Percentiles rank a stretch among this genome's conserved stretches.
Conservation (phyloP, 2,329 filamentous ascomycete genomes). For the Bipolaris cookei region DNA sequence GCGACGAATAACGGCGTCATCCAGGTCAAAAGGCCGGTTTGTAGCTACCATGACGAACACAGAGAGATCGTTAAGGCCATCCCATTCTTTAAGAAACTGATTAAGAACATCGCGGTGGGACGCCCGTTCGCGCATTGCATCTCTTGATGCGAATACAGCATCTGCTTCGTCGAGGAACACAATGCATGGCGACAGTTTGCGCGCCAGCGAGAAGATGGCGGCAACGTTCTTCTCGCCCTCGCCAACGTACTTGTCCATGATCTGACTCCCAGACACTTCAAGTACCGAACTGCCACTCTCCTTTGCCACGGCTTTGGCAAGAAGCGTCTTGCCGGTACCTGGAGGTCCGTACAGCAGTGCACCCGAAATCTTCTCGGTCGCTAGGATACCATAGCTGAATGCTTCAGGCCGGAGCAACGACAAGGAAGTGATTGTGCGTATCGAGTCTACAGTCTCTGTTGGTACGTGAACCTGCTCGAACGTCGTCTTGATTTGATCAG, state of each 20-base stretch:
- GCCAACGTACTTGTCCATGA: slow-evolving; percentile 96
- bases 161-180: slow-evolving; percentile 98
- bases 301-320: slow-evolving; percentile 69
- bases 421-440: slow-evolving; percentile 87
- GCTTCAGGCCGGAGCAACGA: slow-evolving; percentile 88
- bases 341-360: slow-evolving; percentile 88
- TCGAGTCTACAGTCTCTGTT: slow-evolving; percentile 79
- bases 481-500: slow-evolving; percentile 80
- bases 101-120: slow-evolving; percentile 91
- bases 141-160: slow-evolving; percentile 82
- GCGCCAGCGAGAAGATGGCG: slow-evolving; percentile 88
- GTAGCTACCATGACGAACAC: slow-evolving; percentile 99
- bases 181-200: slow-evolving; percentile 88
- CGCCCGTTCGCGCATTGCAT: slow-evolving; percentile 68
- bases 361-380: slow-evolving; percentile 88
- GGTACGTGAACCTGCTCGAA: slow-evolving; percentile 88
- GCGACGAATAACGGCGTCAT: slow-evolving; percentile 82
- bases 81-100: slow-evolving; percentile 96
- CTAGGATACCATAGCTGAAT: slow-evolving; percentile 94
- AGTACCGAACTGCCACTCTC: slow-evolving; percentile 72
- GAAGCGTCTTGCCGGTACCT: slow-evolving; percentile 68
- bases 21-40: slow-evolving; percentile 92
- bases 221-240: slow-evolving; percentile 94
- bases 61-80: slow-evolving; percentile 81
- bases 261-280: slow-evolving; percentile 86